Percentiles rank a stretch among this genome's conserved stretches.
These are phyloP conservation scores for Linnemannia hyalina DNA, from an alignment of 192 early-diverging fungal species.

Conservation along the genomic window DNA sequence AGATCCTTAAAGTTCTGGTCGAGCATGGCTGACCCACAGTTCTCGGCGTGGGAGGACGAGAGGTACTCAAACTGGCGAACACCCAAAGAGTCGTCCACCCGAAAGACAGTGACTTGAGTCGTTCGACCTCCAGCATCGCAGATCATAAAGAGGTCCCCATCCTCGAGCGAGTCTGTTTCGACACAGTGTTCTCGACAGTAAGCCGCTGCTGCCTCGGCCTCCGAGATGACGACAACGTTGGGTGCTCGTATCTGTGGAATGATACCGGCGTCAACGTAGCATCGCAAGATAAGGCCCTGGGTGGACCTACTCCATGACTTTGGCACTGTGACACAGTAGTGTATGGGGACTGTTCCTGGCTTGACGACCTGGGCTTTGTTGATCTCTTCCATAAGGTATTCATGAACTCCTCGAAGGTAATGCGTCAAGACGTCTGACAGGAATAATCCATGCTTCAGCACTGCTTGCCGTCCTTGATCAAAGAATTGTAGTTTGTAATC, in stretches of 20 bases:
- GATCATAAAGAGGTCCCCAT: slow-evolving; percentile 56
- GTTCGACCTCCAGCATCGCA: slow-evolving; percentile 58
- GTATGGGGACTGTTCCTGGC: slow-evolving; percentile 16
- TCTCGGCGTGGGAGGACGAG: slow-evolving; percentile 24
- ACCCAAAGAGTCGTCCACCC: slow-evolving; percentile 34
- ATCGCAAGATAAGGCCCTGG: slow-evolving; percentile 16
- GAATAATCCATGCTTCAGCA: slow-evolving; percentile 29
- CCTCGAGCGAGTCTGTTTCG: slow-evolving; percentile 33
- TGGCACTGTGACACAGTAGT: slow-evolving; percentile 38
- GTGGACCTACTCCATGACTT: slow-evolving; percentile 33
- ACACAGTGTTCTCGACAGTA: slow-evolving; percentile 57
- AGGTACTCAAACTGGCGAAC: slow-evolving; percentile 40
- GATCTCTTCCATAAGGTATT: slow-evolving; percentile 28
- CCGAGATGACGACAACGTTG: slow-evolving; percentile 50
- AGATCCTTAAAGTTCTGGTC: slow-evolving; percentile 37
- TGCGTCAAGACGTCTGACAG: slow-evolving; percentile 37
- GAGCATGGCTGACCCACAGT: slow-evolving; percentile 37
- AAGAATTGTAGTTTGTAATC: slow-evolving; percentile 39
- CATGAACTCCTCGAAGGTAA: slow-evolving; percentile 24
- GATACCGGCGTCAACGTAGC: slow-evolving; percentile 34
- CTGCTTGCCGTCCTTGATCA: slow-evolving; percentile 22
- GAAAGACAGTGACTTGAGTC: slow-evolving; percentile 53
- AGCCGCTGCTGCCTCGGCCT: slow-evolving; percentile 55
- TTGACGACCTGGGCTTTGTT: slow-evolving; percentile 37
- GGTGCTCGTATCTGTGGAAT: slow-evolving; percentile 23